phyloP scores from a whole-genome alignment of 164 flowering plant species.

The Tetrastigma voinierianum region DNA sequence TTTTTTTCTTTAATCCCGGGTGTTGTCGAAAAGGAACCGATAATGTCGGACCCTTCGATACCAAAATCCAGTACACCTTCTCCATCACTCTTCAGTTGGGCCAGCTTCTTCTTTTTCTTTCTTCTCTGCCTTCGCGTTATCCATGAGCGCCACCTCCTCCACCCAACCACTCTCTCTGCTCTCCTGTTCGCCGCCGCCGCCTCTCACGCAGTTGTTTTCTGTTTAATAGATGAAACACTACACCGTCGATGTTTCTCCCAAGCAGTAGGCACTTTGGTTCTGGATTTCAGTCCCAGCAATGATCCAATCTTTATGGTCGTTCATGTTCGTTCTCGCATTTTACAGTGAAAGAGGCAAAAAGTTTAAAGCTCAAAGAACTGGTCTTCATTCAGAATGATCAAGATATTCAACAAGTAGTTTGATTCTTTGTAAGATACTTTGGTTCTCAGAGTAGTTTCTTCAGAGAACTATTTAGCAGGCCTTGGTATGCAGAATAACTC shows the following conservation, averaged over 20 bases:
- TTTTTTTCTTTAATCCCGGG: not conserved
- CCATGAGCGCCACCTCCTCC: not conserved
- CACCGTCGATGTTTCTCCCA: not conserved
- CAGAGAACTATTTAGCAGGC: too few relatives aligned
- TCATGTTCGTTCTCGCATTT: constrained; percentile 15
- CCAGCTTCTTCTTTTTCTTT: constrained; percentile 2
- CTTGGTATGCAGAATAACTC: too few relatives aligned
- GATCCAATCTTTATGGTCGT: constrained; percentile 18
- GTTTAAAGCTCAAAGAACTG: not conserved
- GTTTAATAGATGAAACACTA: too few relatives aligned
- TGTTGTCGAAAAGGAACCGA: constrained; percentile 8
- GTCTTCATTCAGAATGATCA: not conserved
- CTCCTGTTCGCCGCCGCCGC: not conserved
- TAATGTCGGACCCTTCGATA: constrained; percentile 19
- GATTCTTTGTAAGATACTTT: too few relatives aligned
- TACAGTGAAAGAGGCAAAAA: constrained; percentile 13
- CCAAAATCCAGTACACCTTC: constrained; percentile 11
- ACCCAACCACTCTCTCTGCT: not conserved
- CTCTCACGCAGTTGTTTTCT: too few relatives aligned
- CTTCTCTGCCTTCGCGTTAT: not conserved
- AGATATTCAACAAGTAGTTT: too few relatives aligned
- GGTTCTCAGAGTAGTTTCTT: too few relatives aligned
- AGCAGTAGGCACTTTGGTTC: not conserved
- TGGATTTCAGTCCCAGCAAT: constrained; percentile 1
- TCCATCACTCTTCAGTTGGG: constrained; percentile 3